Percentiles rank a stretch among this genome's conserved stretches.
phyloP scores from a whole-genome alignment of 768 basidiomycete genomes.

The Pleurotus cornucopiae region DNA sequence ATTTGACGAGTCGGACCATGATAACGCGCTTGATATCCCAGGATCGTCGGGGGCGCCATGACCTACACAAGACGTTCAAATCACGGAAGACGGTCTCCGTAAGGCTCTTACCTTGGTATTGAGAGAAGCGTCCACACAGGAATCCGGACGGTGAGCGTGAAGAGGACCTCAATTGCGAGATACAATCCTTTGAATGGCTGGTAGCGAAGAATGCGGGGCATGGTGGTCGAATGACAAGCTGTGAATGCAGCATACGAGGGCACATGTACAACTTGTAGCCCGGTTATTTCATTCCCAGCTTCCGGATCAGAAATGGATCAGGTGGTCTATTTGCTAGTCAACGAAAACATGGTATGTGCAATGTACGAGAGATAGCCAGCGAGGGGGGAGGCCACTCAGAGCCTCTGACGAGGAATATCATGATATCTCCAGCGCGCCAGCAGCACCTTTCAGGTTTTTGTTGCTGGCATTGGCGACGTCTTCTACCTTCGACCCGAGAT shows the following conservation, averaged over 20 bases:
- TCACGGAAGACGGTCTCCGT: too few species aligned
- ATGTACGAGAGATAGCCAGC: too few species aligned
- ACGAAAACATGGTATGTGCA: too few species aligned
- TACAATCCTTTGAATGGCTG: not conserved
- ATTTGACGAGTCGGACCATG: conserved; percentile 29
- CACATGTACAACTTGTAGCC: too few species aligned
- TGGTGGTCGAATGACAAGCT: too few species aligned
- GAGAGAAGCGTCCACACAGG: not conserved
- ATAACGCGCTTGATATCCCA: conserved; percentile 42
- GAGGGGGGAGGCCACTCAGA: not conserved
- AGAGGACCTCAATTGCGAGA: not conserved
- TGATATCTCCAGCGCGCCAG: conserved; percentile 2
- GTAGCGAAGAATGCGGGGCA: not conserved
- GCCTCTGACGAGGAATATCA: not conserved
- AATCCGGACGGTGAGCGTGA: not conserved
- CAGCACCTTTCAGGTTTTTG: conserved; percentile 30
- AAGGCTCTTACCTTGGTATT: too few species aligned
- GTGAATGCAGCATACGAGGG: too few species aligned
- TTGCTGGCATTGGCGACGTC: conserved; percentile 56
- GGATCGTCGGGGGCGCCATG: conserved; percentile 38
- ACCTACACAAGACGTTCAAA: conserved; percentile 18
- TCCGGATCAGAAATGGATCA: too few species aligned
- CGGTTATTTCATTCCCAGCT: too few species aligned
- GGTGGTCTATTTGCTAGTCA: too few species aligned
- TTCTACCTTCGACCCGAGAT: conserved; percentile 69